Base-by-base conservation (phyloP, 352 stramenopile genomes). In the Phytophthora kernoviae region DNA sequence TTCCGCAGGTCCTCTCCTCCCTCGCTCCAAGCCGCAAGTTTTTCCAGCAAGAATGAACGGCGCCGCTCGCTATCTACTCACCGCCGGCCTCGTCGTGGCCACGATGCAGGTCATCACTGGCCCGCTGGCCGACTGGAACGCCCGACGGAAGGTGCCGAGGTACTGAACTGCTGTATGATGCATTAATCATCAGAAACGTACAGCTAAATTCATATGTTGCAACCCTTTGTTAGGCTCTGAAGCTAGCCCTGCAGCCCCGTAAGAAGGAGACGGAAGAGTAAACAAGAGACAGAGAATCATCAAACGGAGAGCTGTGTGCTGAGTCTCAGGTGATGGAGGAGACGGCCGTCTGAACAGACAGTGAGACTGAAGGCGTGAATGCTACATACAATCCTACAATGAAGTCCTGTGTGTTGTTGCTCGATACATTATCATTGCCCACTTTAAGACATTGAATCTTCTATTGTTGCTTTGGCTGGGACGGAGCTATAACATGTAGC, bases 111-210 rank as follows among this genome's bases (percentile, higher is more conserved):
- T 90, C 62, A 72, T 91, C 47, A 70, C 74, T 4, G 81, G 84
- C 24, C 81, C 84, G 12, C 21, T 91, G 14, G 75, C 84, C 18
- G 79, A 93, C 75, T 91, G 81, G 79, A 90, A 90, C 59, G 79
- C 84, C 30, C 79, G 84, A 79, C 77, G 79, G 81, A 88, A 54
- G 84, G 75, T 30, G 68, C 65, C 14, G 70, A 76, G 81, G 83
- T 92, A 50, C 52, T 71, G 71, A 4, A 5, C 30, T 34, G 30
- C 30, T 11, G 56, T 51, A 14, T 11, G 14, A 8, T 22, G 21
- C 24, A 32, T 20, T 15, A 37, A 5, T 41, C 10, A 8, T 21
- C n/a, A n/a, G n/a, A n/a, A n/a, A n/a, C n/a, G n/a, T n/a, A n/a
- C n/a, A n/a, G n/a, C n/a, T n/a, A n/a, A n/a, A n/a, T n/a, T n/a